Evolutionary conservation across 2,329 filamentous ascomycete species (phyloP).

Genomic region (Chrysosporium queenslandicum): DNA sequence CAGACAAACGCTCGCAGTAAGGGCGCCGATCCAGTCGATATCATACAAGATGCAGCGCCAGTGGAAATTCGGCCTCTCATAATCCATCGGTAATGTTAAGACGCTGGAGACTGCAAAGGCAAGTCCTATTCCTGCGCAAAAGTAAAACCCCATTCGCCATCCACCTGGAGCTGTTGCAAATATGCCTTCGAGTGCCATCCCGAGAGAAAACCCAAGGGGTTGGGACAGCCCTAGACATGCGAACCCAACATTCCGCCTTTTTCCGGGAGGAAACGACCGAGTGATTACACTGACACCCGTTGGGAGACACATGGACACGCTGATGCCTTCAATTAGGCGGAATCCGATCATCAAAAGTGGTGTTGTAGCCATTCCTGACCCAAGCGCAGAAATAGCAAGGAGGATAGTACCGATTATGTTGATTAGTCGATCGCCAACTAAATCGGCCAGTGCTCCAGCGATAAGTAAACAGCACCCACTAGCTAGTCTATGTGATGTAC

Average conservation of each 20-base stretch:
- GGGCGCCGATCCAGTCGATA: constrained; percentile 47
- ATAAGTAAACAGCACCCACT: constrained; percentile 39
- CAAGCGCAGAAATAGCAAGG: constrained; percentile 33
- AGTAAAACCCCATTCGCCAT: constrained; percentile 46
- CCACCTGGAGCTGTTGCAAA: constrained; percentile 42
- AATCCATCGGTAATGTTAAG: constrained; percentile 8
- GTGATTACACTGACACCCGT: constrained; percentile 42
- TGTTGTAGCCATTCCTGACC: constrained; percentile 31
- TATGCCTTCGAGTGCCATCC: constrained; percentile 42
- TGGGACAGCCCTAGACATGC: constrained; percentile 41
- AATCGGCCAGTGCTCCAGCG: constrained; percentile 41
- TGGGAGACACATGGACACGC: constrained; percentile 39
- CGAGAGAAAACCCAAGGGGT: constrained; percentile 42
- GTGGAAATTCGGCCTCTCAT: constrained; percentile 8
- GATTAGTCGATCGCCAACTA: constrained; percentile 38
- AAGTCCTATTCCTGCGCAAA: constrained; percentile 35
- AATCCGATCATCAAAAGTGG: constrained; percentile 38
- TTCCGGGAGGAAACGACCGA: constrained; percentile 36
- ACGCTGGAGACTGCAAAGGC: constrained; percentile 7
- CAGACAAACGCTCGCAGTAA: constrained; percentile 38
- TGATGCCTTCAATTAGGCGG: constrained; percentile 37
- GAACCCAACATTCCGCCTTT: constrained; percentile 42
- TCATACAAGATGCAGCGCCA: constrained; percentile 21
- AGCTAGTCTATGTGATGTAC: constrained; percentile 22
- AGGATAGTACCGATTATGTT: constrained; percentile 39